Percentiles rank a stretch among this genome's conserved stretches.
These are phyloP conservation scores for Eutrema heterophyllum DNA, from an alignment of 345 rosid genomes.

Conservation along the genomic window DNA sequence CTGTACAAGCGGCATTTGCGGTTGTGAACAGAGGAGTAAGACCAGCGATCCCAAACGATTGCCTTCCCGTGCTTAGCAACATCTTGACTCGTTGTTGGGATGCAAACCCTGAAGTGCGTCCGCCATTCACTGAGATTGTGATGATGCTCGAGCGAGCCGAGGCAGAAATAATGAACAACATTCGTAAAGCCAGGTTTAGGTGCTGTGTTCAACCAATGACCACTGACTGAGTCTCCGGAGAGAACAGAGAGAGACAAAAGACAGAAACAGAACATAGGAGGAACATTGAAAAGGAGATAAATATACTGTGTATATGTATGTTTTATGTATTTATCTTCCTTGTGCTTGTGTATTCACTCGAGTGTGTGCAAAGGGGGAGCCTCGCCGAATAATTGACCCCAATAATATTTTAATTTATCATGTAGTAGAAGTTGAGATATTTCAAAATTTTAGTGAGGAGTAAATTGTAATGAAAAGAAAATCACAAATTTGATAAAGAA, in stretches of 20 bases:
- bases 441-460: not conserved
- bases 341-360: not conserved
- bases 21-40: constrained; percentile 49
- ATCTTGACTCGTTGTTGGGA: constrained; percentile 56
- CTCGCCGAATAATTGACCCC: not conserved
- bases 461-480: not conserved
- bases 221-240: constrained; percentile 15
- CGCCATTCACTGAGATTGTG: constrained; percentile 45
- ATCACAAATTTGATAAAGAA: not conserved
- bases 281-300: not conserved
- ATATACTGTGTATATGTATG: constrained; percentile 5
- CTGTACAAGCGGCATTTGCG: constrained; percentile 55
- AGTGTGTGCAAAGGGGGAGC: not conserved
- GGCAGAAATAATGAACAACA: constrained; percentile 41
- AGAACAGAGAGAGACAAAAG: not conserved
- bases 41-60: constrained; percentile 48
- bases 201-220: constrained; percentile 53
- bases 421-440: not conserved
- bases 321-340: constrained; percentile 6
- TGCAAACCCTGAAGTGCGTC: constrained; percentile 42
- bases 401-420: not conserved
- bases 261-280: not conserved
- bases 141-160: constrained; percentile 47
- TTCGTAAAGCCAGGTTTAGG: constrained; percentile 50
- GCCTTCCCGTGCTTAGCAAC: constrained; percentile 41